A percentile compares a stretch with the other conserved stretches of the same genome.
Conservation (phyloP, 306 rosid genomes). For the Dalbergia oliveri region DNA sequence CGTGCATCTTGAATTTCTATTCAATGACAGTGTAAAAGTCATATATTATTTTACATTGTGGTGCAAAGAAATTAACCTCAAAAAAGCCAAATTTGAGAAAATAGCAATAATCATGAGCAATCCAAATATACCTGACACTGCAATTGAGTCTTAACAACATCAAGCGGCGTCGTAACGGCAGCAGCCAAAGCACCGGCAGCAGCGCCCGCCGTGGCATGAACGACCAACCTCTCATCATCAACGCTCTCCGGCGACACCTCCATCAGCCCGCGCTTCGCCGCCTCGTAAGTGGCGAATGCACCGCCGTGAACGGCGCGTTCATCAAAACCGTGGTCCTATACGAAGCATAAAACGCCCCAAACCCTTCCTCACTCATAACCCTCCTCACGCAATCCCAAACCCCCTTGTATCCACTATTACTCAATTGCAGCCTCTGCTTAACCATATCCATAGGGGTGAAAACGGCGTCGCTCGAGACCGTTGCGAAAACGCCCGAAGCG, state of each 20-base stretch:
- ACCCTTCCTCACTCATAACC: conserved; percentile 80
- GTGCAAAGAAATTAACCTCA: background rate
- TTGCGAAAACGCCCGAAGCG: conserved; percentile 75
- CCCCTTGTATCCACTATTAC: conserved; percentile 73
- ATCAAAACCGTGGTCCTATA: conserved; percentile 84
- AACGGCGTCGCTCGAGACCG: conserved; percentile 79
- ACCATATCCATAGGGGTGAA: conserved; percentile 96
- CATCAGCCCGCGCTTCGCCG: conserved; percentile 60
- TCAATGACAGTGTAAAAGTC: too few relatives aligned
- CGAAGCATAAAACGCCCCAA: conserved; percentile 75
- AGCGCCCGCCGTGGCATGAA: conserved; percentile 88
- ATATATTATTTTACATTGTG: too few relatives aligned
- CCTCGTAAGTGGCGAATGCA: conserved; percentile 75
- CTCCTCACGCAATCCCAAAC: conserved; percentile 76
- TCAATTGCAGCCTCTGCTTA: conserved; percentile 87
- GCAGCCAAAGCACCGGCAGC: conserved; percentile 85
- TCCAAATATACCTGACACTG: conserved; percentile 72
- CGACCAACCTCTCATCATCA: conserved; percentile 64
- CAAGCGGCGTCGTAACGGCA: conserved; percentile 73
- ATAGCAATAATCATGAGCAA: background rate
- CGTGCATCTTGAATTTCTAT: too few relatives aligned
- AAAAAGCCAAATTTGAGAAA: background rate
- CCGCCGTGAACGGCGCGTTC: conserved; percentile 87
- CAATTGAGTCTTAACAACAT: conserved; percentile 84
- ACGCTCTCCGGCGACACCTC: conserved; percentile 69